phyloP scores from a whole-genome alignment of 305 asterid genomes.

The Fraxinus paxiana region DNA sequence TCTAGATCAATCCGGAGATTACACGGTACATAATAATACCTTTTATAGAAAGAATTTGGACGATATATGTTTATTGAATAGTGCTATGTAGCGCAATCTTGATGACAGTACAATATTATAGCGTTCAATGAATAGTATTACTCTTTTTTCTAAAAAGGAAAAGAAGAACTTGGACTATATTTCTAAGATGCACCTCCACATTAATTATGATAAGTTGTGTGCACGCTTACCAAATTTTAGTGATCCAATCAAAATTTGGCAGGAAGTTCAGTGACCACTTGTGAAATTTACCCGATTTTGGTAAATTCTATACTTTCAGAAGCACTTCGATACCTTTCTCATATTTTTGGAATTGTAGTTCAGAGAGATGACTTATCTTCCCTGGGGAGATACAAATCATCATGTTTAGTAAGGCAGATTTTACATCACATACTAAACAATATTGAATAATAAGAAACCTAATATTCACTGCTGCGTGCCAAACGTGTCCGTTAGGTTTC shows the following conservation, averaged over 20 bases:
- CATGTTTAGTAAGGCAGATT: not conserved
- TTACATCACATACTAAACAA: not conserved
- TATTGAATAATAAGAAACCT: conserved; percentile 1
- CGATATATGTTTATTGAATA: not conserved
- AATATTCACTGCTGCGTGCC: not conserved
- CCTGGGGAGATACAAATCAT: not conserved
- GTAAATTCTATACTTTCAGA: not conserved
- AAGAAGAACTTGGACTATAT: too few species aligned
- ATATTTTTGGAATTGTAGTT: not conserved
- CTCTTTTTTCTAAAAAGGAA: not conserved
- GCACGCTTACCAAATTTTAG: not conserved
- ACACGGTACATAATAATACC: not conserved
- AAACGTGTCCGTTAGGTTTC: not conserved
- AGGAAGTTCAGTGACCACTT: not conserved
- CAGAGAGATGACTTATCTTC: not conserved
- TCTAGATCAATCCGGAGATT: not conserved
- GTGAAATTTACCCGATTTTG: not conserved
- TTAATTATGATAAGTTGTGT: not conserved
- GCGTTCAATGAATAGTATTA: not conserved
- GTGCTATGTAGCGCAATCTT: not conserved
- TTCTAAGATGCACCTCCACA: not conserved
- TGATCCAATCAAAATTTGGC: not conserved
- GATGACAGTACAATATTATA: not conserved
- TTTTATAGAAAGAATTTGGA: not conserved
- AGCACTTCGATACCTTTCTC: not conserved